Base-by-base conservation (phyloP, 2,329 filamentous ascomycete species). In the Clarireedia homoeocarpa region DNA sequence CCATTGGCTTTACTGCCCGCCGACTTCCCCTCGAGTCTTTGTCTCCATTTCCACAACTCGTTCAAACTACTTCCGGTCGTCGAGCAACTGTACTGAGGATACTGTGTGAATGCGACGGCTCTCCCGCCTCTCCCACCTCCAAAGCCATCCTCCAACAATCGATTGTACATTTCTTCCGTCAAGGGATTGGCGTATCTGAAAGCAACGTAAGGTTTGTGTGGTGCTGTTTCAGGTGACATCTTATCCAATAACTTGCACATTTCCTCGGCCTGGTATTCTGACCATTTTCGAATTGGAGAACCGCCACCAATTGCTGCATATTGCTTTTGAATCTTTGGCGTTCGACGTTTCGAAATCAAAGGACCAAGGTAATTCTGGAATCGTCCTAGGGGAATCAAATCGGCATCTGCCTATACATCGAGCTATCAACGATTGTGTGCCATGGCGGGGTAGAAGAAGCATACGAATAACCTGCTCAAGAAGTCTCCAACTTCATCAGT, bases 201-300 rank as follows among this genome's bases (percentile, higher is more conserved):
- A 14, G 94, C 92, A 48, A 97, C 91, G 68, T 99, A 99, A 7
- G 94, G 94, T 71, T 94, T 96, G 71, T 99, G 94, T 5, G 94
- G 94, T 3, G 94, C 94, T 1, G 91, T 96, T 69, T 95, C 88
- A 5, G 94, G 94, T 1, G 88, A 95, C 59, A 90, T 87, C 65
- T 86, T 81, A 77, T 99, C 94, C 51, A 99, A 79, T 51, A 97
- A 82, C 77, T 96, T 96, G 81, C 94, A 99, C 90, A 97, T 96
- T 73, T 97, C 91, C 58, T 80, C 79, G 58, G 84, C 91, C 72
- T 99, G 94, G 69, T 94, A 85, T 73, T 99, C 94, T 24, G 91
- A 95, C 95, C 95, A 99, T 72, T 95, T 95, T 64, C 92, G 85
- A 70, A 99, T 99, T 1, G 94, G 94, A 20, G 91, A 97, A n/a